These are phyloP conservation scores for Phytophthora syringae DNA, from an alignment of 352 stramenopile species.

Conservation along the genomic window DNA sequence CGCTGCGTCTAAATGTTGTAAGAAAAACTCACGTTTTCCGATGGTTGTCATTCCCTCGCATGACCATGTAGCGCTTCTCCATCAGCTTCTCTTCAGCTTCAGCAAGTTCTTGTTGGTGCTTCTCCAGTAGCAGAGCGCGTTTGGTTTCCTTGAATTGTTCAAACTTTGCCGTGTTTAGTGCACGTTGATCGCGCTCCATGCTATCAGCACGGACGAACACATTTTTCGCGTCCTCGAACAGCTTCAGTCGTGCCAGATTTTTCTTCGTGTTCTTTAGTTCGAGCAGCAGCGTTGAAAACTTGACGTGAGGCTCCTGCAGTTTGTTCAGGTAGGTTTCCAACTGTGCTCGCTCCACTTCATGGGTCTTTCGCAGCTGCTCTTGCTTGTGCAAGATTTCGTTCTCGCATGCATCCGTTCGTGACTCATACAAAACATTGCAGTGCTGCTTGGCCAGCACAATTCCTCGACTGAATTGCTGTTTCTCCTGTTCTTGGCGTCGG, in stretches of 20 bases:
- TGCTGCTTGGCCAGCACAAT: conserved; percentile 45
- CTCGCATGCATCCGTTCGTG: conserved; percentile 38
- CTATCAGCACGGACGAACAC: conserved; percentile 61
- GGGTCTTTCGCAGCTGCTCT: conserved; percentile 63
- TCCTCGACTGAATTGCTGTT: conserved; percentile 54
- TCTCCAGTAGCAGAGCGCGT: conserved; percentile 50
- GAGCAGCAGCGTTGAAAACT: conserved; percentile 75
- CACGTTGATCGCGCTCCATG: conserved; percentile 69
- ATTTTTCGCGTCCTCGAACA: conserved; percentile 82
- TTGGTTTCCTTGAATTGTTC: conserved; percentile 69
- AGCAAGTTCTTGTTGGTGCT: conserved; percentile 61
- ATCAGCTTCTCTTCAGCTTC: conserved; percentile 72
- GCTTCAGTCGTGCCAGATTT: conserved; percentile 57
- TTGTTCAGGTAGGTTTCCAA: conserved; percentile 67
- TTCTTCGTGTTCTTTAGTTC: conserved; percentile 79
- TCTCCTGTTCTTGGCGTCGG: conserved; percentile 56
- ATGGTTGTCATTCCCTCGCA: conserved; percentile 61
- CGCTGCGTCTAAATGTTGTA: too few species aligned
- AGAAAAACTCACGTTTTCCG: conserved; percentile 51
- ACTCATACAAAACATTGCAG: conserved; percentile 43
- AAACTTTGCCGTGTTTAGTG: conserved; percentile 52
- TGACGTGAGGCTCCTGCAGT: conserved; percentile 64
- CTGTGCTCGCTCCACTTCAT: conserved; percentile 63
- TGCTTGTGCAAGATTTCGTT: conserved; percentile 54
- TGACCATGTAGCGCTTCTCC: conserved; percentile 76